Base-by-base conservation (phyloP, 768 basidiomycete genomes). In the Agaricus subrufescens region DNA sequence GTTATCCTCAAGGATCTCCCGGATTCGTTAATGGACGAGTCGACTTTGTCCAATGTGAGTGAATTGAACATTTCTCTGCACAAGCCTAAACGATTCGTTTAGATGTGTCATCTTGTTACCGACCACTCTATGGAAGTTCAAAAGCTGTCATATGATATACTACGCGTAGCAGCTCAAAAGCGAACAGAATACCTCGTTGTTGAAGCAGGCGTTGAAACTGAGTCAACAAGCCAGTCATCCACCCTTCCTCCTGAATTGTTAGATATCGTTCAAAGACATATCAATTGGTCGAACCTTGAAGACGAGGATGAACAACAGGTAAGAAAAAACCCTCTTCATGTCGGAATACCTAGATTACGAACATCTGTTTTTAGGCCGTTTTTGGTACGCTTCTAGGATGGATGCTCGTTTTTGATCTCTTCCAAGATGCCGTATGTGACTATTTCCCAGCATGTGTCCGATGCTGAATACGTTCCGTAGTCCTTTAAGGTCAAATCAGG, bases 391-490 rank as follows among this genome's bases (percentile, higher is more conserved):
- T 97, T n/a, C 78, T 97, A 8, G 82, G 80, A 2, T 97, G 94
- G 94, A 90, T 95, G 86, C 72, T 92, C n/a, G 66, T 86, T 1
- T 87, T 97, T 59, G 91, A 94, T 63, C 74, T 89, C 19, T 97
- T 97, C 69, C 73, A 75, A 26, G 85, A 91, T 67, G 88, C 92
- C 8, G 94, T 95, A 67, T 60, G 91, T 76, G 4, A 25, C 23
- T 2, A 19, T 30, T 38, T 25, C 19, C 31, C 39, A 9, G 19
- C 7, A 10, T 5, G n/a, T 9, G 40, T 1, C 12, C 40, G 10
- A 19, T 8, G 3, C 40, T 14, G 19, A 29, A 14, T 25, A 5
- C 12, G 27, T 19, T 23, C 1, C 15, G 37, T 15, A 98, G 94
- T 96, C 95, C 0, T 78, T 92, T 62, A 91, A 88, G 75, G 86